These are phyloP conservation scores for Cyamopsis tetragonoloba DNA, from an alignment of 306 rosid species.

Conservation along the genomic window DNA sequence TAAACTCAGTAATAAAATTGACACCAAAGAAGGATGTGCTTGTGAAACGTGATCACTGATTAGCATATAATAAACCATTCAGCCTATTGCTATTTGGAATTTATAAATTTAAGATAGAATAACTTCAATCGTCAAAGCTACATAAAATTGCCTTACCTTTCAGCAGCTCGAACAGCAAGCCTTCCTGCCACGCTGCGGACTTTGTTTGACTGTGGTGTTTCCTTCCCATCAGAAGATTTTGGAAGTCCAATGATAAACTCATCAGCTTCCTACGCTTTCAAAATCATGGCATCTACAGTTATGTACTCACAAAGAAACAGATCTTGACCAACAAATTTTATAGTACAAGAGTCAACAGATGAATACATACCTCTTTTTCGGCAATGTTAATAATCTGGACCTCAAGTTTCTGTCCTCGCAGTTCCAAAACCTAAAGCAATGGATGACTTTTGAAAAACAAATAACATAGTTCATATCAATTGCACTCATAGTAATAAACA, in stretches of 20 bases:
- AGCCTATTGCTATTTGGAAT: background rate
- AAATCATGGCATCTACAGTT: background rate
- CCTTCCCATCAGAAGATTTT: constrained; percentile 69
- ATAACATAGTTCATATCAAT: background rate
- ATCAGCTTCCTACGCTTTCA: constrained; percentile 68
- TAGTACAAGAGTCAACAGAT: background rate
- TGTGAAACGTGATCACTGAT: background rate
- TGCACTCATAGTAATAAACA: background rate
- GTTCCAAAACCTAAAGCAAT: constrained; percentile 62
- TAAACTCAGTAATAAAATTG: background rate
- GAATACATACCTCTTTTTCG: constrained; percentile 45
- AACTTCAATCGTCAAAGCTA: background rate
- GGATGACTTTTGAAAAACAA: background rate
- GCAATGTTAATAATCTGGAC: constrained; percentile 64
- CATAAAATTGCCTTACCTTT: constrained; percentile 42
- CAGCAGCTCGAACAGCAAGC: constrained; percentile 75
- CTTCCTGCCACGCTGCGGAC: constrained; percentile 80
- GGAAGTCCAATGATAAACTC: constrained; percentile 93
- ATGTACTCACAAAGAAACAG: background rate
- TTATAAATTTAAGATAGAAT: background rate
- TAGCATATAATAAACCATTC: constrained; percentile 1
- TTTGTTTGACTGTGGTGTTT: constrained; percentile 83
- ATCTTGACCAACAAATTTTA: background rate
- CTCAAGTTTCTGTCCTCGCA: constrained; percentile 90
- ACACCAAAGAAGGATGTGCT: constrained; percentile 7